phyloP scores from a whole-genome alignment of 225 moss, liverwort and hornwort species.

The Pleurozium schreberi region DNA sequence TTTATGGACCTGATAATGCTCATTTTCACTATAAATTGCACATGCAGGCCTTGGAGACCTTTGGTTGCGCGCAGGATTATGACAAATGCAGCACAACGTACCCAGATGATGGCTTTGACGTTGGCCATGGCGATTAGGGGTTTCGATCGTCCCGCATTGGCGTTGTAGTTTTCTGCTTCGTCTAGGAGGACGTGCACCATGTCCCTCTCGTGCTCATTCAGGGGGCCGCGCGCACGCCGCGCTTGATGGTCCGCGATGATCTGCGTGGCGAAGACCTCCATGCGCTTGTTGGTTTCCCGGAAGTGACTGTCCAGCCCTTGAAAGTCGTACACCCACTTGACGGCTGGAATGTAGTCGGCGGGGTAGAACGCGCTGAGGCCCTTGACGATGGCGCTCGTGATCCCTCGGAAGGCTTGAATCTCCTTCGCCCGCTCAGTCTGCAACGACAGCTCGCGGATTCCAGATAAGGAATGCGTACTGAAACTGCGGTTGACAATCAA shows the following conservation, averaged over 20 bases:
- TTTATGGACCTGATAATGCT: too few relatives aligned
- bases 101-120: neutral
- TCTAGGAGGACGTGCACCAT: neutral
- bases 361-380: neutral
- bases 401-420: neutral
- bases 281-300: neutral
- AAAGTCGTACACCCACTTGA: neutral
- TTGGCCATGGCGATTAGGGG: neutral
- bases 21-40: too few relatives aligned
- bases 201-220: neutral
- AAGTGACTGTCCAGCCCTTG: neutral
- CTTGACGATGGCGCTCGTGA: neutral
- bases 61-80: neutral
- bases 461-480: neutral
- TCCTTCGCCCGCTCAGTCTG: neutral
- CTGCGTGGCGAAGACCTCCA: neutral
- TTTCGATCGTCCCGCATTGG: neutral
- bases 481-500: too few relatives aligned
- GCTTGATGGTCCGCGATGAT: neutral
- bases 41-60: neutral
- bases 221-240: neutral
- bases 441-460: too few relatives aligned
- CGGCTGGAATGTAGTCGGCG: neutral
- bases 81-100: neutral
- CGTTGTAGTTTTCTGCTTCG: neutral